phyloP scores from a whole-genome alignment of 1,284 basidiomycete genomes.

The Tilletia setariae region DNA sequence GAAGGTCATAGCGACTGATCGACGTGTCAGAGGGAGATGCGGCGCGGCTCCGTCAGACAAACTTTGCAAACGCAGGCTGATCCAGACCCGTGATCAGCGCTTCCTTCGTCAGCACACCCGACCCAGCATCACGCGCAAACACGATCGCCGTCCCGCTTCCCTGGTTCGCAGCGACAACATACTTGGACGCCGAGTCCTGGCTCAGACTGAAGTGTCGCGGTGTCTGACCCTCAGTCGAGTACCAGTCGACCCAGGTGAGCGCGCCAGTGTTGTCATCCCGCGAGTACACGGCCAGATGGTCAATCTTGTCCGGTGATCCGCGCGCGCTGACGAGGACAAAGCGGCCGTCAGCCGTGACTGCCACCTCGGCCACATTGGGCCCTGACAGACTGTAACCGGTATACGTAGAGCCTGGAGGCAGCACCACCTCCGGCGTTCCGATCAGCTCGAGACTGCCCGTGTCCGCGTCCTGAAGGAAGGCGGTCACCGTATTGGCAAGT shows the following conservation, averaged over 20 bases:
- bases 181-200: slow-evolving; percentile 26
- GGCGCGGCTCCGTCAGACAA: neutral
- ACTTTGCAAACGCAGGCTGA: neutral
- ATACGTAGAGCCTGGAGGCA: slow-evolving; percentile 30
- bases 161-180: slow-evolving; percentile 36
- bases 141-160: slow-evolving; percentile 32
- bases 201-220: slow-evolving; percentile 34
- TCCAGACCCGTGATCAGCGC: slow-evolving; percentile 19
- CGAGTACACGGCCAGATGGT: slow-evolving; percentile 38
- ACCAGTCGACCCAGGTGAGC: slow-evolving; percentile 29
- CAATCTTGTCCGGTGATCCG: slow-evolving; percentile 2
- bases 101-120: slow-evolving; percentile 15
- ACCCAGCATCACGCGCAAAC: slow-evolving; percentile 23
- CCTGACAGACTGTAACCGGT: slow-evolving; percentile 25
- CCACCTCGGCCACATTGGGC: slow-evolving; percentile 36
- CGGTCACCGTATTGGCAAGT: slow-evolving; percentile 31
- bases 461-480: slow-evolving; percentile 24
- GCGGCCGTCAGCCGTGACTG: slow-evolving; percentile 29
- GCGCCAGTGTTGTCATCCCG: slow-evolving; percentile 23
- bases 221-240: slow-evolving; percentile 32
- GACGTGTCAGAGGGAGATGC: too few relatives aligned
- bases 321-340: slow-evolving; percentile 22
- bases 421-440: slow-evolving; percentile 25
- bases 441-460: slow-evolving; percentile 20
- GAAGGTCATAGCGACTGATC: too few relatives aligned